These are phyloP conservation scores for Pholiota molesta DNA, from an alignment of 768 basidiomycete species.

Conservation along the genomic window DNA sequence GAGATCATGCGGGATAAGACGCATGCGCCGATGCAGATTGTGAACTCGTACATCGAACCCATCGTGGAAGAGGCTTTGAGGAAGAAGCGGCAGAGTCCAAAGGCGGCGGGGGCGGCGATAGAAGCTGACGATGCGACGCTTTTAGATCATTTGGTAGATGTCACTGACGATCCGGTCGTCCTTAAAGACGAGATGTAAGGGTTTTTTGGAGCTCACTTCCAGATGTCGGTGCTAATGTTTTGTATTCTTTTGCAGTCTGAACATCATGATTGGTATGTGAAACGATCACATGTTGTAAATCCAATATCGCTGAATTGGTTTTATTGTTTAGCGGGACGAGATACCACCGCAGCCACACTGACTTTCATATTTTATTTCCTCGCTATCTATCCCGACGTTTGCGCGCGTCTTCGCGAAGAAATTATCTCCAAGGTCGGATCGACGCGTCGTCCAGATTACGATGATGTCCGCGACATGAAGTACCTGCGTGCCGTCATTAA, in stretches of 20 bases:
- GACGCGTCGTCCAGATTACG: slow-evolving; percentile 48
- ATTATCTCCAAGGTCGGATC: slow-evolving; percentile 54
- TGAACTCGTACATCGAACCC: slow-evolving; percentile 56
- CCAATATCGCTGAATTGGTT: neutral
- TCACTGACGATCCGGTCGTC: slow-evolving; percentile 44
- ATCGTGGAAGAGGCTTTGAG: slow-evolving; percentile 53
- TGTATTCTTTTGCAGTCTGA: slow-evolving; percentile 31
- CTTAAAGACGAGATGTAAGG: slow-evolving; percentile 50
- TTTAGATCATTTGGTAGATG: slow-evolving; percentile 56
- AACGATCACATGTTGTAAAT: no score
- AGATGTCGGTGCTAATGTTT: neutral
- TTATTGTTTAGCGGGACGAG: slow-evolving; percentile 40
- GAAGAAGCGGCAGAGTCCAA: slow-evolving; percentile 32
- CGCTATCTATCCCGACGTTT: slow-evolving; percentile 52
- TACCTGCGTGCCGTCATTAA: slow-evolving; percentile 68
- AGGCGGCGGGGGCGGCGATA: slow-evolving; percentile 30
- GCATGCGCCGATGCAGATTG: slow-evolving; percentile 50
- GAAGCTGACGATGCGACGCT: slow-evolving; percentile 50
- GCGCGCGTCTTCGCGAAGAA: slow-evolving; percentile 55
- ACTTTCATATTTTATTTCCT: slow-evolving; percentile 49
- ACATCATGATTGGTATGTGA: slow-evolving; percentile 45
- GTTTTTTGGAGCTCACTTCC: neutral
- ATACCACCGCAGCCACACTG: slow-evolving; percentile 48
- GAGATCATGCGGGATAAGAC: slow-evolving; percentile 54
- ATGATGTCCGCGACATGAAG: slow-evolving; percentile 64